These are phyloP conservation scores for Gynandropsis gynandra DNA, from an alignment of 345 rosid genomes.

Conservation along the genomic window DNA sequence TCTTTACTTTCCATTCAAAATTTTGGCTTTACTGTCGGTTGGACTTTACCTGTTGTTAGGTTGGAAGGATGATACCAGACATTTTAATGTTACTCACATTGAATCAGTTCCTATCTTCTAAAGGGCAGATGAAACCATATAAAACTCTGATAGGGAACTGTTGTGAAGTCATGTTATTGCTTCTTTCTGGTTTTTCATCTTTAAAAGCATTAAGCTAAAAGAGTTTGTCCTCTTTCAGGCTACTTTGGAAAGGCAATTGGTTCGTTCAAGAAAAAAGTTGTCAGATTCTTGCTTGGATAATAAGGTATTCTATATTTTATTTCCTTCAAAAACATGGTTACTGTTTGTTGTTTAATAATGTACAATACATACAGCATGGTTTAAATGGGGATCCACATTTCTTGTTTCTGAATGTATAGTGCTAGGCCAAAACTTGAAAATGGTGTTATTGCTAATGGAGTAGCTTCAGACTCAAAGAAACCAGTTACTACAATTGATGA, in stretches of 20 bases:
- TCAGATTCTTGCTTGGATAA: conserved; percentile 73
- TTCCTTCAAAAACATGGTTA: neutral
- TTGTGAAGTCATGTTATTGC: neutral
- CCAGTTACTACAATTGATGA: conserved; percentile 57
- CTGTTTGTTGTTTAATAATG: conserved; percentile 4
- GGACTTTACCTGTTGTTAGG: neutral
- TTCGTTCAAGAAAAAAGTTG: conserved; percentile 95
- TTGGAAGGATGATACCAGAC: neutral
- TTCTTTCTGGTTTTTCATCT: conserved; percentile 7
- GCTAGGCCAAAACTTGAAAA: conserved; percentile 63
- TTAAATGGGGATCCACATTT: conserved; percentile 10
- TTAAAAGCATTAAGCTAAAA: conserved; percentile 22
- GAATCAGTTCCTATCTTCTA: conserved; percentile 2
- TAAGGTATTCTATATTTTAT: conserved; percentile 47
- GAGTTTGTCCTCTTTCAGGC: conserved; percentile 42
- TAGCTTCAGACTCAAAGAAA: conserved; percentile 62
- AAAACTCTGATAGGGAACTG: conserved; percentile 7
- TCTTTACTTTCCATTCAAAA: neutral
- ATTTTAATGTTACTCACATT: neutral
- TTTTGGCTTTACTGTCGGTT: conserved; percentile 2
- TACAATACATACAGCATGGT: conserved; percentile 12
- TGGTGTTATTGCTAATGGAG: conserved; percentile 46
- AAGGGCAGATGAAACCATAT: neutral
- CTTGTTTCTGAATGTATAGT: conserved; percentile 28
- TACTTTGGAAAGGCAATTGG: conserved; percentile 95